Percentiles rank a stretch among this genome's conserved stretches.
phyloP scores from a whole-genome alignment of 2,329 filamentous ascomycete genomes.

The Fusarium transvaalense region DNA sequence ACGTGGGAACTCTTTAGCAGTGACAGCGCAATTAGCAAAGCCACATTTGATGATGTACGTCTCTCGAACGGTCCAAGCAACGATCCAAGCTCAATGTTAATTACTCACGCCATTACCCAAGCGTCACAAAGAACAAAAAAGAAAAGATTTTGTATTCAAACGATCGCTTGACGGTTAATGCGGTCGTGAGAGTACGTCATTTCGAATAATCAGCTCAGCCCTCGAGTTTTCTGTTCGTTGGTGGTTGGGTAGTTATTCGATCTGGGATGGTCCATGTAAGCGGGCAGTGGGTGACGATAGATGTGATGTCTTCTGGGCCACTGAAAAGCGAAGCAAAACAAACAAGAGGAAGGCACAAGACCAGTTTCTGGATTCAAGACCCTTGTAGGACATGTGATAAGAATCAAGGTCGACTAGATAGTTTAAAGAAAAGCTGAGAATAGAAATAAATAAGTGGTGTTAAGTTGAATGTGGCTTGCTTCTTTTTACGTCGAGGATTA shows the following conservation, averaged over 20 bases:
- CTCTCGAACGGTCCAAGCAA: neutral
- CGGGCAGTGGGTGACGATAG: constrained; percentile 18
- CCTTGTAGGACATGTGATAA: constrained; percentile 24
- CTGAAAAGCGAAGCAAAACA: neutral
- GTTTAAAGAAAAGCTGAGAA: constrained; percentile 19
- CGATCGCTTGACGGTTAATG: constrained; percentile 30
- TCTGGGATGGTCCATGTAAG: constrained; percentile 32
- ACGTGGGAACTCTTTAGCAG: neutral
- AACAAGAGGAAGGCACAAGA: constrained; percentile 11
- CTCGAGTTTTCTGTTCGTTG: constrained; percentile 7
- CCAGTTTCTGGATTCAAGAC: neutral
- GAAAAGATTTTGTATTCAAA: neutral
- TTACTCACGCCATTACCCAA: constrained; percentile 8
- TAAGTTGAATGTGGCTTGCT: constrained; percentile 24
- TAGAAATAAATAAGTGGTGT: constrained; percentile 20
- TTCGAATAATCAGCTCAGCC: constrained; percentile 15
- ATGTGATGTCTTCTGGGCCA: neutral
- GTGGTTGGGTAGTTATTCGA: constrained; percentile 1
- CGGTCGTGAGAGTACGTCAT: constrained; percentile 27
- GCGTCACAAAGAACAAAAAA: constrained; percentile 3
- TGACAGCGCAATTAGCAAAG: constrained; percentile 23
- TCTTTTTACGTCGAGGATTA: constrained; percentile 17
- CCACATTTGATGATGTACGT: constrained; percentile 39
- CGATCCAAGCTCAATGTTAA: constrained; percentile 4
- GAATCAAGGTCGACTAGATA: constrained; percentile 24